Evolutionary conservation across 2,329 filamentous ascomycete species (phyloP).

Genomic region (Capronia epimyces): DNA sequence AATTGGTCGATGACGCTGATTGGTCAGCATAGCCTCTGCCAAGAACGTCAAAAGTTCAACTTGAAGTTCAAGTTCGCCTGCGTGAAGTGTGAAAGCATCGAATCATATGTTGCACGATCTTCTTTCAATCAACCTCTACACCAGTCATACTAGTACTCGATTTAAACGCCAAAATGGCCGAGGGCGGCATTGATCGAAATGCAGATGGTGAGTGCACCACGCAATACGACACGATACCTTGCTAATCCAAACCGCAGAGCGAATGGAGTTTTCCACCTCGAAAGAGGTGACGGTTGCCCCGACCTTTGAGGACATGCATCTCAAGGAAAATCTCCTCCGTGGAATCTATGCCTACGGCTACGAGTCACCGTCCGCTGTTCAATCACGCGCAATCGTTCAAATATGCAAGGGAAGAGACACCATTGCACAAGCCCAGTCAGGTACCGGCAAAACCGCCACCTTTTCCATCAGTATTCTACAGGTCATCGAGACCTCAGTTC

Average conservation of each 20-base stretch:
- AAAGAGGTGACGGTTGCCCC: constrained; percentile 93
- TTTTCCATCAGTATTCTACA: constrained; percentile 96
- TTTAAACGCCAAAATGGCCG: constrained; percentile 65
- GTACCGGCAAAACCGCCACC: constrained; percentile 93
- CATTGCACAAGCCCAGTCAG: constrained; percentile 95
- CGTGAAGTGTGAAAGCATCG: constrained; percentile 1
- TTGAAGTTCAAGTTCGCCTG: constrained; percentile 1
- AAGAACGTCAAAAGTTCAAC: constrained; percentile 1
- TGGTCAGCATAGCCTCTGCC: neutral
- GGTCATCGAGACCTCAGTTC: constrained; percentile 87
- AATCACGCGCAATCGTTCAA: constrained; percentile 96
- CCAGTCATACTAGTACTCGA: neutral
- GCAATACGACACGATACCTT: neutral
- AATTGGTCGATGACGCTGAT: neutral
- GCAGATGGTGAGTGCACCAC: constrained; percentile 55
- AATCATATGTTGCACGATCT: neutral
- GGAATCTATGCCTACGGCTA: constrained; percentile 98
- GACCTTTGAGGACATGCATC: constrained; percentile 90
- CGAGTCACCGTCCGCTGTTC: constrained; percentile 94
- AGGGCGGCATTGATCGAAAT: constrained; percentile 80
- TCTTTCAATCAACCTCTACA: neutral
- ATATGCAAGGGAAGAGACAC: constrained; percentile 99
- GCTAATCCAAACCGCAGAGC: constrained; percentile 50
- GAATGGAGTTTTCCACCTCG: constrained; percentile 96
- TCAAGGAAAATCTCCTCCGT: constrained; percentile 95